Conservation (phyloP, 768 basidiomycete species). For the Plicaturopsis crispa region DNA sequence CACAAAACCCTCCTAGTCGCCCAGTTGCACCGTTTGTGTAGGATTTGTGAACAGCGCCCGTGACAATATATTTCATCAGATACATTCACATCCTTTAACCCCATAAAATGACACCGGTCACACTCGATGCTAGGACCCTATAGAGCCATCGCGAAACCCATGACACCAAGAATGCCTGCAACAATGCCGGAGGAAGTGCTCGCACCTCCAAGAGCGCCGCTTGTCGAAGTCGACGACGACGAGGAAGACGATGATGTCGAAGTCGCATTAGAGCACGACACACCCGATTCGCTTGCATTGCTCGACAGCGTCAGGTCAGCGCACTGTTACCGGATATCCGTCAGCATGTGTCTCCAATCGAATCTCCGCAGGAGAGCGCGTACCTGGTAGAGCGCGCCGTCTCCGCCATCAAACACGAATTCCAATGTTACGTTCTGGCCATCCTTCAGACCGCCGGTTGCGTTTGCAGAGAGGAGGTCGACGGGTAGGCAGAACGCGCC, state of each 20-base stretch:
- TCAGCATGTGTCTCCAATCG: background rate
- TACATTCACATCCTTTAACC: too few species aligned
- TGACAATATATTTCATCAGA: too few species aligned
- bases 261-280: conserved; percentile 28
- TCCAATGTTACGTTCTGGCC: conserved; percentile 69
- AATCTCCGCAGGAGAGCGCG: conserved; percentile 7
- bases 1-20: too few species aligned
- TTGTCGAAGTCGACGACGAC: conserved; percentile 9
- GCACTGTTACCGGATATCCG: conserved; percentile 38
- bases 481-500: conserved; percentile 66
- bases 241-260: conserved; percentile 8
- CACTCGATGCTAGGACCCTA: too few species aligned
- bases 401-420: conserved; percentile 62
- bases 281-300: too few species aligned
- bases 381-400: conserved; percentile 67
- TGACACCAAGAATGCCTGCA: conserved; percentile 6
- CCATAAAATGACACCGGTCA: too few species aligned
- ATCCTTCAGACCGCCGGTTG: conserved; percentile 42
- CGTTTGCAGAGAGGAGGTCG: conserved; percentile 43
- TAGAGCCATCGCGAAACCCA: conserved; percentile 8
- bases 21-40: too few species aligned
- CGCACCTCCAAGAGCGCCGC: conserved; percentile 11
- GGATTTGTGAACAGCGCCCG: too few species aligned
- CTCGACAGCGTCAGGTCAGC: conserved; percentile 68
- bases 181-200: conserved; percentile 6